Evolutionary conservation across 2,329 filamentous ascomycete genomes (phyloP), one percentile per base, ranked within the genome.

Genomic region (Pseudofabraea citricarpa): DNA sequence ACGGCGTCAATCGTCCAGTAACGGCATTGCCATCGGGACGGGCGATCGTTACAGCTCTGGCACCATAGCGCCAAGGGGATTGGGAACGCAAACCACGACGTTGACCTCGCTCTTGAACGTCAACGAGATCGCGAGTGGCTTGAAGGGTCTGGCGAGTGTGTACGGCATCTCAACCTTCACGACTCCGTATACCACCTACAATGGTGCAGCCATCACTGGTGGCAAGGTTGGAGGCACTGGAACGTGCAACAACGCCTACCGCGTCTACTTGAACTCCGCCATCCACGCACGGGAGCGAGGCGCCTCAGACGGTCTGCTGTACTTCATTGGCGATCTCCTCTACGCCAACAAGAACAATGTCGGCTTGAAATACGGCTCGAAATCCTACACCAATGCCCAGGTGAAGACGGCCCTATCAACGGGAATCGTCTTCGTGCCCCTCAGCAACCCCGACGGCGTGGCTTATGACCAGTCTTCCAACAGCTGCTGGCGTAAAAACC

Each of bases 281-380:
- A 70, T 79, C 36, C 77, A 81, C 52, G 73, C 77, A 7, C 73
- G 77, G 19, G 77, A 81, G 60, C 71, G 77, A 8, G 77, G 76
- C 20, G 73, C 70, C 0, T 68, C 76, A 0, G 77, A 81, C 54
- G 67, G 73, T 46, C 63, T 80, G 12, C 59, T 81, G 33, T 79
- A 79, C 64, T 79, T 77, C 61, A 64, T 79, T 22, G 64, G 74
- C 0, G 77, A 81, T 54, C 64, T 81, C 4, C 66, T 81, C 3
- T 68, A 69, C 36, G 77, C 77, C 15, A 66, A 72, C 50, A 67
- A 71, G 52, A 61, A 67, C 24, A 65, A 68, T 18, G 66, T 62
- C 3, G 76, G 75, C 6, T 55, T 81, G 8, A 65, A 60, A 2
- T 81, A 77, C 51, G 77, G 75, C 36, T 63, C 61, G 42, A 69